Evolutionary conservation across 140 eudicot genomes (phyloP).

Genomic region (Senecio squalidus): DNA sequence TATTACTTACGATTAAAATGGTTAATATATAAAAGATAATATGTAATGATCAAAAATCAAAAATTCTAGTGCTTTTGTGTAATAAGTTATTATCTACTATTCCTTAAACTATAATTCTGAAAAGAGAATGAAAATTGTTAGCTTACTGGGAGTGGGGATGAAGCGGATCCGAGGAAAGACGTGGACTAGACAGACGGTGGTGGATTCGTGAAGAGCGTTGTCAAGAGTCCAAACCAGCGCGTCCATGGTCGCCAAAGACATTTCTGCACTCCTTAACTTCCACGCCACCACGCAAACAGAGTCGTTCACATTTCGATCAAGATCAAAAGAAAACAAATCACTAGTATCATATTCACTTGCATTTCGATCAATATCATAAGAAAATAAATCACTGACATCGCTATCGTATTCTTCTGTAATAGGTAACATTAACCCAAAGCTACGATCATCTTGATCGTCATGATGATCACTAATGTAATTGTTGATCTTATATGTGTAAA

Average conservation of each 20-base stretch:
- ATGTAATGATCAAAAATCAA: too few relatives aligned
- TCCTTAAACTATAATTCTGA: too few relatives aligned
- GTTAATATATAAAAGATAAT: too few relatives aligned
- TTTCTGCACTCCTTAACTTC: slow-evolving; percentile 24
- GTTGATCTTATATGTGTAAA: slow-evolving; percentile 14
- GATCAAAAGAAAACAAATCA: slow-evolving; percentile 26
- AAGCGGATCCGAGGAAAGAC: slow-evolving; percentile 51
- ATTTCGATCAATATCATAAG: too few relatives aligned
- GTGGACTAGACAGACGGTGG: slow-evolving; percentile 51
- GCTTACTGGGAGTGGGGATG: slow-evolving; percentile 68
- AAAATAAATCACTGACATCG: too few relatives aligned
- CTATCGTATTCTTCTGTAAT: too few relatives aligned
- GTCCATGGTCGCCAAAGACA: slow-evolving; percentile 40
- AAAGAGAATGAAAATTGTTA: background rate
- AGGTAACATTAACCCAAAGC: too few relatives aligned
- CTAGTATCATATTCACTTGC: background rate
- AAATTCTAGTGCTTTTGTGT: background rate
- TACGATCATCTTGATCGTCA: slow-evolving; percentile 3
- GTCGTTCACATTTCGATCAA: slow-evolving; percentile 13
- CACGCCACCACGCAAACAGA: slow-evolving; percentile 48
- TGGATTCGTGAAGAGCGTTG: slow-evolving; percentile 10
- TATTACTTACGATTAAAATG: too few relatives aligned
- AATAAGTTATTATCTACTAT: too few relatives aligned
- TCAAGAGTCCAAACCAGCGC: slow-evolving; percentile 63
- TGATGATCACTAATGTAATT: slow-evolving; percentile 7